Conservation (phyloP, 208 protist genomes). For the Crithidia bombi region DNA sequence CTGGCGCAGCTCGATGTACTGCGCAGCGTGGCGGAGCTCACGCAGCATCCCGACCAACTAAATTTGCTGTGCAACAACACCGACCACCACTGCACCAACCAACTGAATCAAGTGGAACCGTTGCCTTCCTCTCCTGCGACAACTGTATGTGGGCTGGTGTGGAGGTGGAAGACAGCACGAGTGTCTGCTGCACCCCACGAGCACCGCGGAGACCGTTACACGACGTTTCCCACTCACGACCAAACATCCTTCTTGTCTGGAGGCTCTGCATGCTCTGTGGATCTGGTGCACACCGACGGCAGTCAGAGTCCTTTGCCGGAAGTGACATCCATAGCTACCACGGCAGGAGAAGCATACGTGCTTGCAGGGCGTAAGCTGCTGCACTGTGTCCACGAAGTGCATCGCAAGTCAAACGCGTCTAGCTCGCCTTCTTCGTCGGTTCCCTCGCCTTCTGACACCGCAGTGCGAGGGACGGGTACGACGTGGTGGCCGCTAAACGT, state of each 20-base stretch:
- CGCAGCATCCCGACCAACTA: slow-evolving; percentile 21
- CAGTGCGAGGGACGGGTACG: not conserved
- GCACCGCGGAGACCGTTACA: not conserved
- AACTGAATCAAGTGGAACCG: not conserved
- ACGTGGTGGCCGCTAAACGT: not conserved
- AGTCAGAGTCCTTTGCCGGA: not conserved
- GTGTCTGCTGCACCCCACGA: not conserved
- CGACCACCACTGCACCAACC: not conserved
- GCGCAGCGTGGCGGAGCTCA: slow-evolving; percentile 33
- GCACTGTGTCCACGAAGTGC: not conserved
- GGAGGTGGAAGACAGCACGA: not conserved
- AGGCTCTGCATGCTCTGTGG: slow-evolving; percentile 9
- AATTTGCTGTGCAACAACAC: slow-evolving; percentile 1
- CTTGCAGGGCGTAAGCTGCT: slow-evolving; percentile 14
- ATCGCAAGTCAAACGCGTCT: not conserved
- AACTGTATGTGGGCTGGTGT: slow-evolving; percentile 1
- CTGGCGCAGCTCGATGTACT: slow-evolving; percentile 49
- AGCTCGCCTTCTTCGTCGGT: not conserved
- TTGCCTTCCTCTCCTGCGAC: not conserved
- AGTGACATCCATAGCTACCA: not conserved
- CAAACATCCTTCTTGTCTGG: not conserved
- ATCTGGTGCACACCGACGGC: slow-evolving; percentile 14
- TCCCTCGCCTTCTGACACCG: not conserved
- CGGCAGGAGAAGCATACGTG: slow-evolving; percentile 22
- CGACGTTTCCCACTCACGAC: not conserved